These are phyloP conservation scores for Trichoderma atroviride DNA, from an alignment of 2,329 filamentous ascomycete species.

Conservation along the genomic window DNA sequence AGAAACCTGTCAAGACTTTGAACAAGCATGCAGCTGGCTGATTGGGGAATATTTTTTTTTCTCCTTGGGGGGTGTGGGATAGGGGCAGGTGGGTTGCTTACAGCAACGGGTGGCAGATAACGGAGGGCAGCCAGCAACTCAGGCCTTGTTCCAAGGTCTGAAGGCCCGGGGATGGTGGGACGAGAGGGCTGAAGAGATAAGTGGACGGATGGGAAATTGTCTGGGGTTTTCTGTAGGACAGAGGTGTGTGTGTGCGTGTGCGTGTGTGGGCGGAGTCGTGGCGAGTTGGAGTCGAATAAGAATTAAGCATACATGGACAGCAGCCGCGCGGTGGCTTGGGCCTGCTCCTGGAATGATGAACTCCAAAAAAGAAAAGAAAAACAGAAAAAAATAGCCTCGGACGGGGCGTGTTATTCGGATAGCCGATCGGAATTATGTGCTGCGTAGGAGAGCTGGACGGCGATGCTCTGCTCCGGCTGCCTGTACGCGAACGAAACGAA, in stretches of 20 bases:
- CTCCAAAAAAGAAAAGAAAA: slow-evolving; percentile 22
- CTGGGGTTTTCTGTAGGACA: slow-evolving; percentile 34
- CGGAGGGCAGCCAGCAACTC: slow-evolving; percentile 31
- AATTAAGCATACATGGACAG: slow-evolving; percentile 19
- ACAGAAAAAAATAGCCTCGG: not conserved
- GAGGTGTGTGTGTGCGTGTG: not conserved
- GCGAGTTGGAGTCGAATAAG: slow-evolving; percentile 8
- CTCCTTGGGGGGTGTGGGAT: not conserved
- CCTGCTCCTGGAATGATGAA: slow-evolving; percentile 25
- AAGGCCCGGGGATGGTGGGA: slow-evolving; percentile 34
- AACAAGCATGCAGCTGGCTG: not conserved
- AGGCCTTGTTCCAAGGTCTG: slow-evolving; percentile 28
- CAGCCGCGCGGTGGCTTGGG: slow-evolving; percentile 24
- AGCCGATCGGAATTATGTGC: slow-evolving; percentile 20
- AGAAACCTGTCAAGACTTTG: not conserved
- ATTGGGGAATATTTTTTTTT: not conserved
- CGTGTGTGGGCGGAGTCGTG: slow-evolving; percentile 14
- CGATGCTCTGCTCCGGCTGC: slow-evolving; percentile 13
- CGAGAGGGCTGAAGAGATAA: slow-evolving; percentile 37
- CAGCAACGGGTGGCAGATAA: slow-evolving; percentile 28
- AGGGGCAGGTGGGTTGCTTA: slow-evolving; percentile 12
- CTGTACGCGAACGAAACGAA: not conserved
- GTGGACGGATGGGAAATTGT: slow-evolving; percentile 32
- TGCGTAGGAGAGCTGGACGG: slow-evolving; percentile 19
- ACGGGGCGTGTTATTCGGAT: slow-evolving; percentile 18